A percentile compares a stretch with the other conserved stretches of the same genome.
Conservation (phyloP, 1,139 yeast genomes). For the Waltiozyma sp. region DNA sequence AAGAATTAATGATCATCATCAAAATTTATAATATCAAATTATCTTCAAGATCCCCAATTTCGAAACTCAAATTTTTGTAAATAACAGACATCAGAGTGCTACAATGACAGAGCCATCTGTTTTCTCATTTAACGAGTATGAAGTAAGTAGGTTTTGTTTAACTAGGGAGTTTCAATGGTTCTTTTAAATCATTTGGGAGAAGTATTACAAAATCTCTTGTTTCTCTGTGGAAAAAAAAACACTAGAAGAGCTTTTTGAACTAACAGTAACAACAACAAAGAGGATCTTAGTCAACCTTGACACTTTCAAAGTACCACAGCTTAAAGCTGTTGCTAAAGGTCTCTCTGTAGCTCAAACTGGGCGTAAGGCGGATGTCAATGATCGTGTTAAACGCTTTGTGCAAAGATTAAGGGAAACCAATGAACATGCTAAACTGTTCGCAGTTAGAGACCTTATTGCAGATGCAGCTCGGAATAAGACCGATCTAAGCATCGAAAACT, state of each 20-base stretch:
- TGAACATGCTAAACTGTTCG: conserved; percentile 32
- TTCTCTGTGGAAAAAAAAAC: too few relatives aligned
- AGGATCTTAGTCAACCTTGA: background rate
- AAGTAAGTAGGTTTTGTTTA: too few relatives aligned
- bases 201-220: too few relatives aligned
- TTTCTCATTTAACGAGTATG: background rate
- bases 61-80: background rate
- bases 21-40: too few relatives aligned
- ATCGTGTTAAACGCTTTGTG: conserved; percentile 31
- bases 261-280: background rate
- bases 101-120: background rate
- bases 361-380: conserved; percentile 39
- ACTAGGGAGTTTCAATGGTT: too few relatives aligned
- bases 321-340: conserved; percentile 36
- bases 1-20: too few relatives aligned
- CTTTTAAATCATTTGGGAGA: too few relatives aligned
- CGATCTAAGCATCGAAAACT: conserved; percentile 5
- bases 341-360: conserved; percentile 37
- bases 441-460: conserved; percentile 32
- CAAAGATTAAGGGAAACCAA: conserved; percentile 25
- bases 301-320: conserved; percentile 19
- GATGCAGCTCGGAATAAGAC: conserved; percentile 26
- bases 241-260: too few relatives aligned
- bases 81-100: background rate
- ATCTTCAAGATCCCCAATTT: too few relatives aligned